Evolutionary conservation across 306 rosid genomes (phyloP).

Genomic region (Casuarina equisetifolia): DNA sequence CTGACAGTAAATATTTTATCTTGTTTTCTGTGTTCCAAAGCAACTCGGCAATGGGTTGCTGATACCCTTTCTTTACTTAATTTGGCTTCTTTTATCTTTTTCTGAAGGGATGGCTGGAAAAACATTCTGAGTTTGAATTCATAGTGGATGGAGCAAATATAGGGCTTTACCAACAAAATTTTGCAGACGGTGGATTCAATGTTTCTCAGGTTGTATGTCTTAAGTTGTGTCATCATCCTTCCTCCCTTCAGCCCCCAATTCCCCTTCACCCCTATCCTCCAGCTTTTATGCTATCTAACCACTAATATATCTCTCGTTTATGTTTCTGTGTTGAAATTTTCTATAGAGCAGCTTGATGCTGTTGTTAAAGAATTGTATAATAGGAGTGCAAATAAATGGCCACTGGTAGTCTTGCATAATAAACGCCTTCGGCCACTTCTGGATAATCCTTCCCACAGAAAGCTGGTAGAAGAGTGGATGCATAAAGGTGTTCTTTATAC

Average conservation of each 20-base stretch:
- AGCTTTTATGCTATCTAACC: neutral
- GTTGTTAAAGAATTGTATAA: slow-evolving; percentile 70
- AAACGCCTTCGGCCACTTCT: slow-evolving; percentile 60
- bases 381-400: slow-evolving; percentile 68
- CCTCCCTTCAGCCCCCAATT: neutral
- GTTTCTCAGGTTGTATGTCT: slow-evolving; percentile 66
- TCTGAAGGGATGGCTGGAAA: slow-evolving; percentile 71
- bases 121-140: slow-evolving; percentile 54
- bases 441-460: slow-evolving; percentile 67
- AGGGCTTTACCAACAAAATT: slow-evolving; percentile 95
- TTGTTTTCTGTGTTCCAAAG: neutral
- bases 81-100: neutral
- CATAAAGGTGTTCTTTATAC: slow-evolving; percentile 67
- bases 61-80: neutral
- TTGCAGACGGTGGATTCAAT: slow-evolving; percentile 87
- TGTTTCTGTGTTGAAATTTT: slow-evolving; percentile 31
- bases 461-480: slow-evolving; percentile 70
- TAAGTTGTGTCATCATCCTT: slow-evolving; percentile 1
- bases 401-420: slow-evolving; percentile 77
- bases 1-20: neutral
- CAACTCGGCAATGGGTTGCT: neutral
- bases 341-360: slow-evolving; percentile 69
- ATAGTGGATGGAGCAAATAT: slow-evolving; percentile 90
- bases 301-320: slow-evolving; percentile 25
- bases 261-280: too few relatives aligned